These are phyloP conservation scores for Schizonepeta tenuifolia DNA, from an alignment of 257 asterid genomes.

Conservation along the genomic window DNA sequence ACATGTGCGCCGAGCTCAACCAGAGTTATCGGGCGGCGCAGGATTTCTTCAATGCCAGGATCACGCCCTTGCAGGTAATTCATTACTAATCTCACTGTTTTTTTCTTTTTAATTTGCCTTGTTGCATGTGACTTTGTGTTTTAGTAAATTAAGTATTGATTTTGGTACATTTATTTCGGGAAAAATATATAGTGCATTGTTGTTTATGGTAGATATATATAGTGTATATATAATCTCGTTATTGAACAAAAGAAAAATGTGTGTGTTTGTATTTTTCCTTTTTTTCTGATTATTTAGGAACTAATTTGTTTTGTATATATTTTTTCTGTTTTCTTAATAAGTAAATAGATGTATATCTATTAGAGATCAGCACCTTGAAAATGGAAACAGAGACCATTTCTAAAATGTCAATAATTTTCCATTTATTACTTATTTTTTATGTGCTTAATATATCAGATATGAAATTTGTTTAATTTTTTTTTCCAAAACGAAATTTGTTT, in stretches of 20 bases:
- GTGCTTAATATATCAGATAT: background rate
- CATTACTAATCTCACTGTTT: background rate
- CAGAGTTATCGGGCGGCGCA: constrained; percentile 86
- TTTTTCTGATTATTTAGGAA: too few relatives aligned
- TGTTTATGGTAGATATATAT: background rate
- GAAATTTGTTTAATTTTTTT: too few relatives aligned
- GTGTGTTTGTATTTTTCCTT: too few relatives aligned
- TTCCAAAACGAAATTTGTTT: too few relatives aligned
- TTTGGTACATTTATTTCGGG: background rate
- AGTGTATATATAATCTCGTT: too few relatives aligned
- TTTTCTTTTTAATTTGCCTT: background rate
- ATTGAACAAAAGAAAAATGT: background rate
- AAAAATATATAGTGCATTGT: too few relatives aligned
- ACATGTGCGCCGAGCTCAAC: constrained; percentile 68
- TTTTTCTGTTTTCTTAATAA: background rate
- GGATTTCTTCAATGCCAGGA: constrained; percentile 86
- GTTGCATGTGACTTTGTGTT: too few relatives aligned
- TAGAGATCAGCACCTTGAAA: too few relatives aligned
- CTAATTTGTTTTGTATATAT: background rate
- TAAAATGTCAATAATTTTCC: background rate
- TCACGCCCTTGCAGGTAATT: constrained; percentile 78
- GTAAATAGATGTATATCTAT: background rate
- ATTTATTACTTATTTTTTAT: too few relatives aligned
- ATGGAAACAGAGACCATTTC: too few relatives aligned
- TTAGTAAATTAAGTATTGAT: too few relatives aligned